A percentile compares a stretch with the other conserved stretches of the same genome.
Conservation (phyloP, 2,329 filamentous ascomycete species). For the Neophaeococcomyces aloes region DNA sequence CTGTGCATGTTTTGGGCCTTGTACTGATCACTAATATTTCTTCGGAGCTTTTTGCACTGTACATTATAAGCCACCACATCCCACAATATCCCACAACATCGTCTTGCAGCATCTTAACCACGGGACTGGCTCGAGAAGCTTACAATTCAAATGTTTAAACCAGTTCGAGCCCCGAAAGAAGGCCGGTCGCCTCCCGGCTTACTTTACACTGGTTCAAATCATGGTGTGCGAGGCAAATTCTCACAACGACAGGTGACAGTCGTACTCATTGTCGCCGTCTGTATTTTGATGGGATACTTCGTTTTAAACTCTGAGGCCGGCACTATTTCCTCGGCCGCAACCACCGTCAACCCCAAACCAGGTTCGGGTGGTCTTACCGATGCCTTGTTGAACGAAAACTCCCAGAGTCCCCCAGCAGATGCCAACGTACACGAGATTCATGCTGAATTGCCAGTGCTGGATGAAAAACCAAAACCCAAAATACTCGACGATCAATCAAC, state of each 20-base stretch:
- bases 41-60: too few relatives aligned
- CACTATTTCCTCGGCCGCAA: background rate
- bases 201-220: background rate
- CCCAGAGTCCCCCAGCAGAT: background rate
- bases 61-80: too few relatives aligned
- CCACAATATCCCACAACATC: too few relatives aligned
- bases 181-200: slow-evolving; percentile 8
- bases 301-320: background rate
- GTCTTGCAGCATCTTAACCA: too few relatives aligned
- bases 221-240: background rate
- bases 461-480: slow-evolving; percentile 2
- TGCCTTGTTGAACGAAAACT: slow-evolving; percentile 2
- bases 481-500: background rate
- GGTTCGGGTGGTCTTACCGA: slow-evolving; percentile 2
- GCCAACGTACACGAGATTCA: slow-evolving; percentile 2
- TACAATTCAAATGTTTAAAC: slow-evolving; percentile 9
- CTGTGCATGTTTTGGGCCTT: too few relatives aligned
- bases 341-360: background rate
- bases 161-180: slow-evolving; percentile 5
- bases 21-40: too few relatives aligned
- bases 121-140: slow-evolving; percentile 8
- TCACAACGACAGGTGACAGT: slow-evolving; percentile 2
- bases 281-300: slow-evolving; percentile 6
- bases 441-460: background rate
- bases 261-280: slow-evolving; percentile 5